Evolutionary conservation across 1,139 yeast species (phyloP).

Genomic region (Komagataea norvegica): DNA sequence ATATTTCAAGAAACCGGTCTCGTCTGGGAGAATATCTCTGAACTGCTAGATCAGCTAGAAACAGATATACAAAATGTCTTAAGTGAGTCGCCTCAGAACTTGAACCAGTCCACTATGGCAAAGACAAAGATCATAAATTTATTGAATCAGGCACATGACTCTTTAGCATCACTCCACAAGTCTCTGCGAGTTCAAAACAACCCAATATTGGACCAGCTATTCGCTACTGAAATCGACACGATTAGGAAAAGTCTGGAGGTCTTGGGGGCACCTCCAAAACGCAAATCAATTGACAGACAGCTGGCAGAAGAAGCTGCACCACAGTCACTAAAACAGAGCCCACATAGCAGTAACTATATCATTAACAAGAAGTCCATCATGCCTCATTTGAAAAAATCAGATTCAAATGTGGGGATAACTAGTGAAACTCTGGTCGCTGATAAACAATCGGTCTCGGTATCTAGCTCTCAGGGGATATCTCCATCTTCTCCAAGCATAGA

Average conservation of each 20-base stretch:
- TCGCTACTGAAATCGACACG: slow-evolving; percentile 15
- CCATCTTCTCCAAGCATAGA: too few relatives aligned
- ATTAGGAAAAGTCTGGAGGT: slow-evolving; percentile 15
- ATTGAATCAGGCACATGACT: slow-evolving; percentile 11
- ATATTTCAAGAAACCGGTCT: slow-evolving; percentile 27
- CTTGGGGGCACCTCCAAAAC: slow-evolving; percentile 16
- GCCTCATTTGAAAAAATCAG: neutral
- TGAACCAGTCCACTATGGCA: slow-evolving; percentile 16
- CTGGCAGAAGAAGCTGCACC: too few relatives aligned
- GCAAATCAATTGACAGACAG: too few relatives aligned
- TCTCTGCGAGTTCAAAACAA: slow-evolving; percentile 5
- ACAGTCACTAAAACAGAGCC: too few relatives aligned
- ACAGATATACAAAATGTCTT: slow-evolving; percentile 19
- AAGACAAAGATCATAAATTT: slow-evolving; percentile 18
- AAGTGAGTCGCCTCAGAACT: slow-evolving; percentile 14
- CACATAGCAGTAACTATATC: too few relatives aligned
- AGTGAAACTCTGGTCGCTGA: too few relatives aligned
- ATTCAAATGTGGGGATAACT: neutral
- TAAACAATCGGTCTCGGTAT: too few relatives aligned
- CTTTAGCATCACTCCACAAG: slow-evolving; percentile 3
- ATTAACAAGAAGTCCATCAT: neutral
- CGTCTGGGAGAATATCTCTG: slow-evolving; percentile 39
- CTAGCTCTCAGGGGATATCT: too few relatives aligned
- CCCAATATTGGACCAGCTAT: slow-evolving; percentile 12
- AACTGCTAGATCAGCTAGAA: slow-evolving; percentile 18